These are phyloP conservation scores for Aspergillus aculeatinus DNA, from an alignment of 2,329 filamentous ascomycete genomes.

Conservation along the genomic window DNA sequence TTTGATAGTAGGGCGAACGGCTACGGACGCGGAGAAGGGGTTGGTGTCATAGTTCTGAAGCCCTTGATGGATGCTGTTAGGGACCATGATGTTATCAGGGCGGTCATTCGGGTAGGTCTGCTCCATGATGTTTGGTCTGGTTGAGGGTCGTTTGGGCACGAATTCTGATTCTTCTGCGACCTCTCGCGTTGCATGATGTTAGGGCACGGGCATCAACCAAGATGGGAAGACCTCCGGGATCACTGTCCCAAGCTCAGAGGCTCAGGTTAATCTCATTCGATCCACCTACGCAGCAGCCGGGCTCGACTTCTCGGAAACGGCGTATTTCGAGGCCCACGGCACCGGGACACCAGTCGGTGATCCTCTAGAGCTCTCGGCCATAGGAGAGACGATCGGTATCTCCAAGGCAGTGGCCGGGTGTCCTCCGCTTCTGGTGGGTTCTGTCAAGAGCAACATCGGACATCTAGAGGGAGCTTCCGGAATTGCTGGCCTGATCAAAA, in stretches of 20 bases:
- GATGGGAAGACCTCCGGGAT: conserved; percentile 28
- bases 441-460: neutral
- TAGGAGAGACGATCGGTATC: conserved; percentile 7
- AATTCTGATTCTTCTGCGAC: too few species aligned
- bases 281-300: conserved; percentile 35
- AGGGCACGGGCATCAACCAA: conserved; percentile 23
- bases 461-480: neutral
- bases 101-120: conserved; percentile 24
- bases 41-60: conserved; percentile 52
- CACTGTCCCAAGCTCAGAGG: conserved; percentile 27
- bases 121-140: too few species aligned
- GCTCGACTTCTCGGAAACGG: conserved; percentile 28
- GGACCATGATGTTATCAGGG: conserved; percentile 44
- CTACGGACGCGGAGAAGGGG: conserved; percentile 52
- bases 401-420: neutral
- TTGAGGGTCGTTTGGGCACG: too few species aligned
- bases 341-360: conserved; percentile 36
- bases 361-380: conserved; percentile 27
- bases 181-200: too few species aligned
- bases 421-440: neutral
- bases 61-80: conserved; percentile 45
- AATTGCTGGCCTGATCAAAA: neutral
- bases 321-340: conserved; percentile 40
- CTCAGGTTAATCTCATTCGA: conserved; percentile 38
- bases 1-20: conserved; percentile 46